A percentile compares a stretch with the other conserved stretches of the same genome.
phyloP scores from a whole-genome alignment of 2,329 filamentous ascomycete genomes.

The Arthrobotrys musiformis region DNA sequence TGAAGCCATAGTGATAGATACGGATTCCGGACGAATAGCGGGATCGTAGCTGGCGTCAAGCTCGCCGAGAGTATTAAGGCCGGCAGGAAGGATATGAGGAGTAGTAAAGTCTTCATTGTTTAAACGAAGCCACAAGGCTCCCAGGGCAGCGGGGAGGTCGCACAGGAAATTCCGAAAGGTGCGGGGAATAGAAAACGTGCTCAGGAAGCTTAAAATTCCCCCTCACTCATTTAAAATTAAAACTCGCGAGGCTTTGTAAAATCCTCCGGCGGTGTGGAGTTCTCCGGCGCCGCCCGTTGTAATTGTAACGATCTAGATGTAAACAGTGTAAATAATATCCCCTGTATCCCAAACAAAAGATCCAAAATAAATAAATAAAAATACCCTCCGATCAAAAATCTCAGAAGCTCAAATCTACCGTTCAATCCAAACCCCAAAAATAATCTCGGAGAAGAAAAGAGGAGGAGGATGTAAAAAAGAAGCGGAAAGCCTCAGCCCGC shows the following conservation, averaged over 20 bases:
- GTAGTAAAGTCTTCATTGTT: background rate
- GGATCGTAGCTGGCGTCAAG: constrained; percentile 69
- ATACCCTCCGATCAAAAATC: background rate
- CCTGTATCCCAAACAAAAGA: too few relatives aligned
- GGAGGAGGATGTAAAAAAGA: background rate
- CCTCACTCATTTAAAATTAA: too few relatives aligned
- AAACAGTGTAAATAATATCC: too few relatives aligned
- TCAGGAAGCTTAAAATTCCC: too few relatives aligned
- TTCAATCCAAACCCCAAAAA: background rate
- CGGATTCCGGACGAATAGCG: constrained; percentile 70
- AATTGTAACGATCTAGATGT: too few relatives aligned
- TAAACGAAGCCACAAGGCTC: too few relatives aligned
- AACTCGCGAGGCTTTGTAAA: too few relatives aligned
- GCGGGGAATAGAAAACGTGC: too few relatives aligned
- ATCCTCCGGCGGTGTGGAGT: too few relatives aligned
- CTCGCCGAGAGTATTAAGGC: constrained; percentile 64
- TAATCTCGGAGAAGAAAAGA: background rate
- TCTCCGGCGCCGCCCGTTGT: too few relatives aligned
- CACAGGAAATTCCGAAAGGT: too few relatives aligned
- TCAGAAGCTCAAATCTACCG: background rate
- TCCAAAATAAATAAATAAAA: constrained; percentile 6
- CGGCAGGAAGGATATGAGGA: constrained; percentile 29
- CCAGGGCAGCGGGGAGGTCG: too few relatives aligned
- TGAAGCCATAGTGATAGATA: constrained; percentile 73
- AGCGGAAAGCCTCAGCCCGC: background rate